phyloP scores from a whole-genome alignment of 495 filamentous ascomycete genomes.

The Trichoderma reesei region DNA sequence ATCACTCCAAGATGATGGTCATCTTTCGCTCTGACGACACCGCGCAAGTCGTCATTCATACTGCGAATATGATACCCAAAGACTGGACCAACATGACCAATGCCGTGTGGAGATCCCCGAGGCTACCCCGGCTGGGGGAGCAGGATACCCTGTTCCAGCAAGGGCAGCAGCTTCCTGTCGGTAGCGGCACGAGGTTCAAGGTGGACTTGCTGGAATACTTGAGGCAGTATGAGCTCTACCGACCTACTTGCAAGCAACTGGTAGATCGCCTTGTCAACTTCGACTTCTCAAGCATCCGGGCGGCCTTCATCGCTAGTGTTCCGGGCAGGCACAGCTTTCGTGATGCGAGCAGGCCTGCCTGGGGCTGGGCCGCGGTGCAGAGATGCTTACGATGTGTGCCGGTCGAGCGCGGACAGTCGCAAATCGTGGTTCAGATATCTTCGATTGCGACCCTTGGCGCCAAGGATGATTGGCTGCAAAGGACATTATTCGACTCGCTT shows the following conservation, averaged over 20 bases:
- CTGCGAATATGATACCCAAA: conserved; percentile 74
- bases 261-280: conserved; percentile 48
- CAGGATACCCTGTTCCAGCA: neutral
- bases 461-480: conserved; percentile 64
- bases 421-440: conserved; percentile 68
- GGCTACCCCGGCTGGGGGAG: conserved; percentile 42
- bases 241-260: conserved; percentile 38
- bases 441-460: conserved; percentile 74
- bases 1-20: conserved; percentile 74
- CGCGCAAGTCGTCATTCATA: conserved; percentile 78
- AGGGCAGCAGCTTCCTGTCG: conserved; percentile 23
- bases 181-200: conserved; percentile 65
- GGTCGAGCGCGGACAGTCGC: conserved; percentile 27
- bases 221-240: conserved; percentile 49
- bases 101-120: conserved; percentile 70
- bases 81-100: conserved; percentile 90
- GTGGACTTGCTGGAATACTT: conserved; percentile 66
- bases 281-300: conserved; percentile 63
- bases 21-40: conserved; percentile 65
- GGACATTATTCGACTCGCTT: conserved; percentile 51
- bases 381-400: conserved; percentile 49
- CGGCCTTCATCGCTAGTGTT: conserved; percentile 65
- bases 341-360: conserved; percentile 40
- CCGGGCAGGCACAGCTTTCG: conserved; percentile 54
- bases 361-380: conserved; percentile 66